Evolutionary conservation across 2,329 filamentous ascomycete species (phyloP), one percentile per base, ranked within the genome.

Genomic region (Sclerotinia spermophila): DNA sequence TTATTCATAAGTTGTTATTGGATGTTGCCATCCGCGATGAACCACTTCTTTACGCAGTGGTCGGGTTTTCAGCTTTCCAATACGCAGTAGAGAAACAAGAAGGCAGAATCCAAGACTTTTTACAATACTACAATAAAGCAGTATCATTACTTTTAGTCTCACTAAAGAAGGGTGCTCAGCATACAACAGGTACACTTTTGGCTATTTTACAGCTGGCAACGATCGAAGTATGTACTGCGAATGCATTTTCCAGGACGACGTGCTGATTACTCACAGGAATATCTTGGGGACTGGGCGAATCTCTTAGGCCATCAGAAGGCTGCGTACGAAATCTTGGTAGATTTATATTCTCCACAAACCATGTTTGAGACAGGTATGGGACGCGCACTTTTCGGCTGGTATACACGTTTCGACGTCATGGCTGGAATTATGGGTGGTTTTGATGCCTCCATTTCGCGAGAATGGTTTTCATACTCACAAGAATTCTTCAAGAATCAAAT

Each of bases 221-320:
- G 4, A 96, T 97, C 70, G 96, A 99, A 87, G 94, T 96, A 84
- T 78, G 83, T 15, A 15, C 15, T 19, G 19, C 17, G 11, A 74
- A 27, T 42, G 17, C 42, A 51, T 44, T 62, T 48, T 71, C 21
- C 67, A 61, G 42, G 17, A n/a, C 30, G 42, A 21, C 13, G 19
- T 64, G 59, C 70, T 73, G 72, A 74, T 33, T 15, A 56, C 72
- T 75, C 67, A 67, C 59, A 97, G 93, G 96, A 98, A 81, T 96
- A 94, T 77, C 85, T 98, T 60, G 96, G 96, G 19, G 96, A 99
- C 79, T 98, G 94, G 94, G 89, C 96, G 68, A 97, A 96, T 77
- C 84, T 98, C 24, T 90, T 96, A 81, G 92, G 94, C 33, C 96
- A 98, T 79, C 94, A 97, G 79, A 93, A 91, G 78, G 96, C 95